Evolutionary conservation across 768 basidiomycete genomes (phyloP), one percentile per base, ranked within the genome.

Genomic region (Chalciporus piperatus): DNA sequence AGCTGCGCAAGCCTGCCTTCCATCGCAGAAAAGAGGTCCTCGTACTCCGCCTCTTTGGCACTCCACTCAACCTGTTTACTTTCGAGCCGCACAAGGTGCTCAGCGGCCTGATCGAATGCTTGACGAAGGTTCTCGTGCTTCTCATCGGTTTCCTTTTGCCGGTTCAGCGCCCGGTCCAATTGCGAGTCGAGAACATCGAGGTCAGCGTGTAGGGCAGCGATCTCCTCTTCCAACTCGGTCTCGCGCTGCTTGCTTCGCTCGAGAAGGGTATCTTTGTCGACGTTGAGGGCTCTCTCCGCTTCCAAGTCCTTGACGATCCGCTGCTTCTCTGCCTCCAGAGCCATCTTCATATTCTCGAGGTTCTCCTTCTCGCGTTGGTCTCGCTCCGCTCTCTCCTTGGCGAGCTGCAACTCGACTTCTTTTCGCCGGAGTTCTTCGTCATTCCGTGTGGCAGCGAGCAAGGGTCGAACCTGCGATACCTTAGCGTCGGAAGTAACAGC

Each of bases 351-450:
- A 54, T 74, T 82, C 66, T 94, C 87, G 47, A 98, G 64, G 16
- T 83, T 82, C 60, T 85, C 85, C 45, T 82, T 80, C 69, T 95
- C 96, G 51, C 78, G 78, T 59, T 88, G 83, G 51, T 98, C 96
- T 25, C 87, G 80, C 63, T 95, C 92, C 0, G 92, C 92, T 8
- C 89, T 77, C 62, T 97, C 93, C 63, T 85, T 88, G 48, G 84
- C 80, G 43, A 93, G 72, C 1, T 80, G 73, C 12, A 98, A 73
- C 62, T 99, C 97, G 2, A 84, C 76, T 48, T 93, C 90, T 67
- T 96, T 96, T 68, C 82, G 80, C 14, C 89, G 80, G 6, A 98
- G 78, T 65, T 96, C 96, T 37, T 95, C 93, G 62, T 98, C 96
- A 56, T 84, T 89, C 16, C 93, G 77, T 2, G 96, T 96, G 0